Evolutionary conservation across 164 flowering plant genomes (phyloP).

Genomic region (Dillenia turbinata): DNA sequence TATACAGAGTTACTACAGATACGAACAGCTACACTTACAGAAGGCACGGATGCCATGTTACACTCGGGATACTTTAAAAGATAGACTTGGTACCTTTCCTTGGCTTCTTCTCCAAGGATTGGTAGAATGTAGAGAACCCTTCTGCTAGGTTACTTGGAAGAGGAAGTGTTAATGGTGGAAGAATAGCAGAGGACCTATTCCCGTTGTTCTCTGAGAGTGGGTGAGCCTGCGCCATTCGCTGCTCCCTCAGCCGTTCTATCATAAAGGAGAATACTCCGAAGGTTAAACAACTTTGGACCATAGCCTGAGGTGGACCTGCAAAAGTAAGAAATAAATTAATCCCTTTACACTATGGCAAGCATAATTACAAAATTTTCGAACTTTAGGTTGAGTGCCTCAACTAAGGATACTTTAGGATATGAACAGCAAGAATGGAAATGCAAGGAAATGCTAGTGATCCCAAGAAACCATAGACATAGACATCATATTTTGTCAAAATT

Average conservation of each 20-base stretch:
- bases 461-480: no score
- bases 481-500: no score
- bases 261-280: conserved; percentile 83
- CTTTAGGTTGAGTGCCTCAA: no score
- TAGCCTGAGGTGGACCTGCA: conserved; percentile 83
- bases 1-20: no score
- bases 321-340: background rate
- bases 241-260: conserved; percentile 67
- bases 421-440: background rate
- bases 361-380: background rate
- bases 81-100: conserved; percentile 7
- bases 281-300: conserved; percentile 75
- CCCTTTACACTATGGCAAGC: background rate
- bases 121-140: conserved; percentile 55
- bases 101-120: conserved; percentile 35
- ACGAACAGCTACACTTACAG: no score
- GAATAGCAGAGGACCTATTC: conserved; percentile 7
- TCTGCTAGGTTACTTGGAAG: conserved; percentile 62
- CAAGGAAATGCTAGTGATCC: no score
- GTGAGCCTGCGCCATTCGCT: conserved; percentile 75
- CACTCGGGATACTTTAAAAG: no score
- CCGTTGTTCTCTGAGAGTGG: conserved; percentile 18
- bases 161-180: conserved; percentile 54
- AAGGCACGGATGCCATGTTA: no score
- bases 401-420: background rate